Conservation (phyloP, 2,329 filamentous ascomycete genomes). For the Neophaeococcomyces mojaviensis region DNA sequence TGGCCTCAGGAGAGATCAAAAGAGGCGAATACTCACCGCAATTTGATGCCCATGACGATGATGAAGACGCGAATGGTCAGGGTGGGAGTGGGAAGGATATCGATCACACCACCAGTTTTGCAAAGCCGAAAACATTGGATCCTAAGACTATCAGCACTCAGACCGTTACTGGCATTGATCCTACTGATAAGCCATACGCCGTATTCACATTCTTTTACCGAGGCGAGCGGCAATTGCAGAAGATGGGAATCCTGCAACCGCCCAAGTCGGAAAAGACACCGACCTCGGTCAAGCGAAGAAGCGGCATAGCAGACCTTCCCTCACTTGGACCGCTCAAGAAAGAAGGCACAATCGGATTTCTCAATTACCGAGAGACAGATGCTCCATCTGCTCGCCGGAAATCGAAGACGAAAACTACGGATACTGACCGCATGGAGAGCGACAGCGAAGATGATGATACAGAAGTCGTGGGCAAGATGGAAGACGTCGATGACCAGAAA, state of each 20-base stretch:
- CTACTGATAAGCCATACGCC: conserved; percentile 90
- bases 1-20: conserved; percentile 95
- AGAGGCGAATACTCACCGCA: conserved; percentile 96
- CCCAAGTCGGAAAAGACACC: conserved; percentile 57
- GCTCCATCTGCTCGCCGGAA: conserved; percentile 35
- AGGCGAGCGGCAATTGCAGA: conserved; percentile 88
- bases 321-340: conserved; percentile 76
- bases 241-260: conserved; percentile 80
- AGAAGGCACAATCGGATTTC: conserved; percentile 82
- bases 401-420: conserved; percentile 52
- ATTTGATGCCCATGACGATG: conserved; percentile 93
- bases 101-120: conserved; percentile 96
- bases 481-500: conserved; percentile 50
- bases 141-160: conserved; percentile 97
- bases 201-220: conserved; percentile 97
- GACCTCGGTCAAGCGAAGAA: conserved; percentile 62
- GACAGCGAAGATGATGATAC: conserved; percentile 68
- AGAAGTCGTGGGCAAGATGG: conserved; percentile 56
- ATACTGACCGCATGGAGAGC: conserved; percentile 62
- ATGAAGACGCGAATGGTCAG: conserved; percentile 56
- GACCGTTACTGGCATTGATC: conserved; percentile 92
- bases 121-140: conserved; percentile 90
- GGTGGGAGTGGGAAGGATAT: conserved; percentile 57
- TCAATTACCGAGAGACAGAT: conserved; percentile 70
- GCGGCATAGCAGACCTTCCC: conserved; percentile 75